phyloP scores from a whole-genome alignment of 768 basidiomycete genomes.

The Russula compacta region DNA sequence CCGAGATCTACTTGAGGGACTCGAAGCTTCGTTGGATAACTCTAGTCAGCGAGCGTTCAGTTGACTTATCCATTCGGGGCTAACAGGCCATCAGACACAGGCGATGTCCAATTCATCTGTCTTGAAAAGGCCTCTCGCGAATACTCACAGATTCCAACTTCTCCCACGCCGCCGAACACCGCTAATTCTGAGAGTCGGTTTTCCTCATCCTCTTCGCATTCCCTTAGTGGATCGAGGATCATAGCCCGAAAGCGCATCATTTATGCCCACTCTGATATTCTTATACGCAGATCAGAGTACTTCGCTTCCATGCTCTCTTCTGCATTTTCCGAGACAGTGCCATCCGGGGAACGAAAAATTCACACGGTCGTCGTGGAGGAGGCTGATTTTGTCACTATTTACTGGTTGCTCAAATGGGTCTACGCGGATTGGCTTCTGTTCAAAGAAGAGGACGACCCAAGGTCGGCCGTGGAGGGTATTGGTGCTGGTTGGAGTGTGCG shows the following conservation, averaged over 20 bases:
- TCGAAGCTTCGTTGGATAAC: constrained; percentile 66
- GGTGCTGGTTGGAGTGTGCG: constrained; percentile 59
- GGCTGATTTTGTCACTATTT: constrained; percentile 68
- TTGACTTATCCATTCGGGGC: neutral
- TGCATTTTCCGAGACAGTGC: constrained; percentile 52
- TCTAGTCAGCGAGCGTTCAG: constrained; percentile 36
- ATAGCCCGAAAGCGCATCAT: constrained; percentile 63
- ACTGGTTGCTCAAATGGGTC: constrained; percentile 70
- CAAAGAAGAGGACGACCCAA: constrained; percentile 58
- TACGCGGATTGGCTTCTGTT: constrained; percentile 72
- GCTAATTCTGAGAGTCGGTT: constrained; percentile 28
- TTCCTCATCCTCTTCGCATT: constrained; percentile 36
- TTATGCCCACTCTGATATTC: constrained; percentile 73
- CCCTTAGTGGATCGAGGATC: constrained; percentile 35
- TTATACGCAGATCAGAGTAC: constrained; percentile 66
- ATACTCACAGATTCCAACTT: constrained; percentile 23
- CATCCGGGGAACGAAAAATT: constrained; percentile 43
- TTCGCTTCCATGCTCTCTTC: constrained; percentile 68
- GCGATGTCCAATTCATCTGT: constrained; percentile 70
- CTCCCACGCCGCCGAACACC: constrained; percentile 25
- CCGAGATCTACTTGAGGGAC: constrained; percentile 53
- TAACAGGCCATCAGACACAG: constrained; percentile 41
- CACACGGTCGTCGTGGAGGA: constrained; percentile 68
- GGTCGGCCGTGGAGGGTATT: constrained; percentile 55
- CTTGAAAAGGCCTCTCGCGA: constrained; percentile 41